These are phyloP conservation scores for Botrytis sinoallii DNA, from an alignment of 2,329 filamentous ascomycete species.

Conservation along the genomic window DNA sequence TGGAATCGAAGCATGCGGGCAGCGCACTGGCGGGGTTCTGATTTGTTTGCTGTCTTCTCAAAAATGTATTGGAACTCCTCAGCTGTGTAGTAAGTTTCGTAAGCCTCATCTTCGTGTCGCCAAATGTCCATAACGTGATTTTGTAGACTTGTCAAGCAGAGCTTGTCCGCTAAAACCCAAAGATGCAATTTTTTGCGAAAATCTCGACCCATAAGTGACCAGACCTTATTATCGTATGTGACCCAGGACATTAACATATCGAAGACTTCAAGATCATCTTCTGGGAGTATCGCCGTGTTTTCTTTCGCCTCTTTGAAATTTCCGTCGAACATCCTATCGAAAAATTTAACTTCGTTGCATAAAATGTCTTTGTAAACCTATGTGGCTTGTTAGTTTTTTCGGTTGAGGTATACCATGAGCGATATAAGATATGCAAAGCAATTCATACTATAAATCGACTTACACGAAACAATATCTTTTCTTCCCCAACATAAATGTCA, in stretches of 20 bases:
- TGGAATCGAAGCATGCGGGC: neutral
- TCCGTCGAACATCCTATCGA: slow-evolving; percentile 23
- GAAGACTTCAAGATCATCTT: slow-evolving; percentile 20
- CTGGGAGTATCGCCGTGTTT: slow-evolving; percentile 15
- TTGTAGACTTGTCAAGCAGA: neutral
- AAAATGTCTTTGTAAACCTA: slow-evolving; percentile 14
- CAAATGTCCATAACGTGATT: slow-evolving; percentile 3
- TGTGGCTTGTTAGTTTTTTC: neutral
- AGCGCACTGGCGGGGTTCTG: neutral
- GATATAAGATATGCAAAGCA: neutral
- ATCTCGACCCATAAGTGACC: neutral
- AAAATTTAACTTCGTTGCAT: slow-evolving; percentile 24
- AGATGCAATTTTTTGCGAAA: neutral
- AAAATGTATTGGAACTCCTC: neutral
- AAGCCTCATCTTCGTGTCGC: neutral
- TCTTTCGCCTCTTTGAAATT: slow-evolving; percentile 17
- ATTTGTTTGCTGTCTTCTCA: neutral
- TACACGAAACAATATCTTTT: slow-evolving; percentile 17
- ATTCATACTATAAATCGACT: neutral
- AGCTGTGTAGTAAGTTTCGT: neutral
- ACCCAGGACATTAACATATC: slow-evolving; percentile 22
- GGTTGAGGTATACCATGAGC: neutral
- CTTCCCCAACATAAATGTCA: slow-evolving; percentile 13
- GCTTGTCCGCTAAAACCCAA: slow-evolving; percentile 10
- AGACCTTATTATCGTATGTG: neutral